phyloP scores from a whole-genome alignment of 192 early-diverging fungal genomes.

The Funneliformis geosporum region DNA sequence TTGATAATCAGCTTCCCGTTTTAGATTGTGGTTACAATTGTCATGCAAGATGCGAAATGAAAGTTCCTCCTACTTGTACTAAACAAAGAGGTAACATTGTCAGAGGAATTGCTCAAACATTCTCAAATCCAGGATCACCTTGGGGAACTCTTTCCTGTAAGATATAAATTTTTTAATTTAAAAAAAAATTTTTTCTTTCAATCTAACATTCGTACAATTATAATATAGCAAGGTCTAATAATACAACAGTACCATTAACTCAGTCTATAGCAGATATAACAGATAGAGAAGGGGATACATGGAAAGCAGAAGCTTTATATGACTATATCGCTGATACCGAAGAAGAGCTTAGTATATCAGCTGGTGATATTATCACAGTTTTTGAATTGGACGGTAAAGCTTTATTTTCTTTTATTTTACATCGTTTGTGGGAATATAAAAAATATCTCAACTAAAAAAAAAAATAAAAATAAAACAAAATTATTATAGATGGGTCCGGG shows the following conservation, averaged over 20 bases:
- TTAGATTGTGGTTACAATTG: constrained; percentile 69
- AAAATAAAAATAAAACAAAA: not conserved
- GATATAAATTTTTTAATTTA: constrained; percentile 19
- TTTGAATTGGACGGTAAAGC: constrained; percentile 55
- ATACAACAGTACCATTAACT: constrained; percentile 18
- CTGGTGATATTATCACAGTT: constrained; percentile 57
- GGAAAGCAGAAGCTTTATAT: constrained; percentile 55
- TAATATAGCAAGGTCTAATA: not conserved
- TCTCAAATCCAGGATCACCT: constrained; percentile 34
- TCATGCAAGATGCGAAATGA: constrained; percentile 81
- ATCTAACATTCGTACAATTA: not conserved
- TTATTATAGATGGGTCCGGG: constrained; percentile 54
- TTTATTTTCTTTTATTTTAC: constrained; percentile 6
- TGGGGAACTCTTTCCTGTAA: constrained; percentile 36
- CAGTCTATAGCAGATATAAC: constrained; percentile 9
- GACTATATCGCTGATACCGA: constrained; percentile 55
- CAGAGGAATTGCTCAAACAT: constrained; percentile 35
- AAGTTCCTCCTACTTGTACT: constrained; percentile 68
- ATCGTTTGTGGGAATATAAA: not conserved
- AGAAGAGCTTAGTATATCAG: constrained; percentile 58
- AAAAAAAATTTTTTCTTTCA: constrained; percentile 3
- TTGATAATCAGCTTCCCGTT: not conserved
- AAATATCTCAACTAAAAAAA: not conserved
- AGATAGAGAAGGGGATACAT: not conserved
- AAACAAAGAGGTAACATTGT: constrained; percentile 55